Evolutionary conservation across 768 basidiomycete genomes (phyloP).

Genomic region (Mycena metata): DNA sequence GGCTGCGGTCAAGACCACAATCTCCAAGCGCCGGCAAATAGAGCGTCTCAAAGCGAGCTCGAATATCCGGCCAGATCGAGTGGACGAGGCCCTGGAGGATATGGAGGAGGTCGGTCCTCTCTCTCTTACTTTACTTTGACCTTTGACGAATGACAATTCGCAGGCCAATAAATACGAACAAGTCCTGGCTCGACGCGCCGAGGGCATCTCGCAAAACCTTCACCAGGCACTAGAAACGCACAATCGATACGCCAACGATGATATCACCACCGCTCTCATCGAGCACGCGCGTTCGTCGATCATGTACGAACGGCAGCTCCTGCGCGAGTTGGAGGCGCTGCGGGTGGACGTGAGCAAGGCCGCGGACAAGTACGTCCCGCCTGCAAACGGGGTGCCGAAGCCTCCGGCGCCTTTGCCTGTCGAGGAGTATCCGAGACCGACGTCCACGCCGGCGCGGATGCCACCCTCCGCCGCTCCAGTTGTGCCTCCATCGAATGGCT

Average conservation of each 20-base stretch:
- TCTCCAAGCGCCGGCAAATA: conserved; percentile 92
- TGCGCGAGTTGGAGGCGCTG: conserved; percentile 90
- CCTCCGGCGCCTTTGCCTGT: conserved; percentile 72
- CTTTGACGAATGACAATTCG: conserved; percentile 28
- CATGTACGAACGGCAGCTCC: conserved; percentile 90
- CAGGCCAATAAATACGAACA: conserved; percentile 94
- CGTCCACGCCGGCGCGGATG: background rate
- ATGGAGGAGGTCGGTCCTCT: conserved; percentile 83
- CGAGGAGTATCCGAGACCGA: too few relatives aligned
- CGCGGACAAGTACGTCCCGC: conserved; percentile 67
- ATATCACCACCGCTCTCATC: conserved; percentile 89
- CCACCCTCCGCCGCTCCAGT: conserved; percentile 24
- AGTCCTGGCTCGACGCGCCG: conserved; percentile 84
- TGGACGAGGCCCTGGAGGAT: conserved; percentile 93
- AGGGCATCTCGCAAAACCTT: conserved; percentile 94
- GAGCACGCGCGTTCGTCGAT: conserved; percentile 94
- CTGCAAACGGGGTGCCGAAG: conserved; percentile 66
- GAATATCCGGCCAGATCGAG: conserved; percentile 86
- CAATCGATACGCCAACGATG: conserved; percentile 89
- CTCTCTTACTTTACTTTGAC: conserved; percentile 3
- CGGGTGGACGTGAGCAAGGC: conserved; percentile 80
- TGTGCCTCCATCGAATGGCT: conserved; percentile 38
- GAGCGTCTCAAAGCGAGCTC: conserved; percentile 89
- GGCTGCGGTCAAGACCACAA: conserved; percentile 91
- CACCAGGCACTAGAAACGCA: conserved; percentile 89